Conservation (phyloP, 805 yeast species). For the Myxozyma geophila region DNA sequence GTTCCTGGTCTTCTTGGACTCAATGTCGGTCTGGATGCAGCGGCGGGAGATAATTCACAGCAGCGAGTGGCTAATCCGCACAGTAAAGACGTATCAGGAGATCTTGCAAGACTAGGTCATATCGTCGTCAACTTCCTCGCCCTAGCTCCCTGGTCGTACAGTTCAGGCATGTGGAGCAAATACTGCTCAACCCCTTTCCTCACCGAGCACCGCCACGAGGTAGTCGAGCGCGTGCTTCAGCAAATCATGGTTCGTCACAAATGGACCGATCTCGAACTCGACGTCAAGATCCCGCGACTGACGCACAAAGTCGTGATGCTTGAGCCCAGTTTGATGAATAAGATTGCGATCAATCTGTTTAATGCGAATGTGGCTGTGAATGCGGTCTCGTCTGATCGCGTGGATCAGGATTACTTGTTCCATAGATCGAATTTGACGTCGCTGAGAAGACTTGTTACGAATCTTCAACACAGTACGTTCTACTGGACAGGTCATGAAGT, state of each 20-base stretch:
- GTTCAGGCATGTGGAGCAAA: constrained; percentile 54
- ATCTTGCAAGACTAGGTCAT: constrained; percentile 58
- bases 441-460: constrained; percentile 60
- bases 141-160: constrained; percentile 61
- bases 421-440: constrained; percentile 61
- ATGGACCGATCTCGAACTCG: constrained; percentile 57
- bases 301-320: constrained; percentile 62
- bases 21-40: constrained; percentile 49
- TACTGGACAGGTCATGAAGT: constrained; percentile 76
- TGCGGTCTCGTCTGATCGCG: constrained; percentile 73
- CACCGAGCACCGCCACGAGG: constrained; percentile 30
- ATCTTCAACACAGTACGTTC: constrained; percentile 68
- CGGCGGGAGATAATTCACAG: constrained; percentile 35
- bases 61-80: constrained; percentile 34
- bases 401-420: constrained; percentile 72
- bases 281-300: constrained; percentile 61
- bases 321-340: constrained; percentile 67
- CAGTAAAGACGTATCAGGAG: constrained; percentile 43
- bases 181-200: constrained; percentile 56
- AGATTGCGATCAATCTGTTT: constrained; percentile 64
- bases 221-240: constrained; percentile 50
- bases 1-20: constrained; percentile 66
- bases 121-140: constrained; percentile 59
- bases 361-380: constrained; percentile 70
- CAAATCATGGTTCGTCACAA: constrained; percentile 62